These are phyloP conservation scores for Fusarium stilboides DNA, from an alignment of 2,329 filamentous ascomycete species.

Conservation along the genomic window DNA sequence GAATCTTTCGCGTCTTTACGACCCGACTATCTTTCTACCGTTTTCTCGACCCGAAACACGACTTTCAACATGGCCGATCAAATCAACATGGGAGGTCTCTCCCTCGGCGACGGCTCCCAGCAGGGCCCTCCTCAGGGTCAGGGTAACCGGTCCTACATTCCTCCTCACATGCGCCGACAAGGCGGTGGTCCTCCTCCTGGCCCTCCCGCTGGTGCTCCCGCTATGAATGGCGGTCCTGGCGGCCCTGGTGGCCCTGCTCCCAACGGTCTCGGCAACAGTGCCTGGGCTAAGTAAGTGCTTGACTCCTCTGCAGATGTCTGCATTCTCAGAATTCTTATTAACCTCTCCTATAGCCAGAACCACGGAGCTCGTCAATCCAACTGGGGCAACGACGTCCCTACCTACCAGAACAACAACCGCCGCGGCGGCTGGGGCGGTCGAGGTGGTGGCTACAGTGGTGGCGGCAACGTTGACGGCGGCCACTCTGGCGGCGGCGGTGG, in stretches of 20 bases:
- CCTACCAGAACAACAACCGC: conserved; percentile 53
- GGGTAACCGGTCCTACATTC: conserved; percentile 80
- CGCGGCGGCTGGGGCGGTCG: conserved; percentile 56
- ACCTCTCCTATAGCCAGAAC: conserved; percentile 47
- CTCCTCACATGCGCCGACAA: conserved; percentile 80
- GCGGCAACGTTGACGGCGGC: conserved; percentile 70
- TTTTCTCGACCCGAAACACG: conserved; percentile 43
- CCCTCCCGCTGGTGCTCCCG: conserved; percentile 38
- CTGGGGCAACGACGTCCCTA: conserved; percentile 53
- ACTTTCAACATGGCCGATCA: conserved; percentile 81
- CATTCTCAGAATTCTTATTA: conserved; percentile 26
- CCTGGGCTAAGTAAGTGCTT: conserved; percentile 72
- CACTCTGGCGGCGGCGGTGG: conserved; percentile 80
- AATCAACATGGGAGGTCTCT: conserved; percentile 85
- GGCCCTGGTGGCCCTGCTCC: conserved; percentile 45
- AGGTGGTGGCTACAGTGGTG: conserved; percentile 56
- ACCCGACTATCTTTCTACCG: conserved; percentile 39
- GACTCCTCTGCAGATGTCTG: not conserved
- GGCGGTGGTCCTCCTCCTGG: conserved; percentile 50
- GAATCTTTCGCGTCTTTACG: conserved; percentile 42
- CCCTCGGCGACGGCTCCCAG: conserved; percentile 65
- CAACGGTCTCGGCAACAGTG: conserved; percentile 73
- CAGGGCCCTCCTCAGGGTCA: conserved; percentile 49
- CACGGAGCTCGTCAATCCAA: conserved; percentile 55
- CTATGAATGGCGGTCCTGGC: conserved; percentile 32